Percentiles rank a stretch among this genome's conserved stretches.
phyloP scores from a whole-genome alignment of 164 flowering plant genomes.

The Litsea cubeba region DNA sequence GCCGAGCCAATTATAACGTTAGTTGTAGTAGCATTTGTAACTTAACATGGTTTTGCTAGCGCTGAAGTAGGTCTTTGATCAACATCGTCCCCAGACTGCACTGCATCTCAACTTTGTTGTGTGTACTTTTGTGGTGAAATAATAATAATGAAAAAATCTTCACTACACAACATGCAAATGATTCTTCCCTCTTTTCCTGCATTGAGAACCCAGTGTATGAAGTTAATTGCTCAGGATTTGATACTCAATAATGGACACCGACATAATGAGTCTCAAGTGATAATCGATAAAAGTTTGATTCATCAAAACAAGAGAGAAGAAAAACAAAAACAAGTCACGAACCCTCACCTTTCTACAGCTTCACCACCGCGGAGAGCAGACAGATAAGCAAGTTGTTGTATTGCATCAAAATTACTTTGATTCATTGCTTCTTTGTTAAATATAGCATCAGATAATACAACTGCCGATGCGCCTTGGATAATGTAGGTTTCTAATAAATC shows the following conservation, averaged over 20 bases:
- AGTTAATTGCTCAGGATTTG: not conserved
- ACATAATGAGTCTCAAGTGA: not conserved
- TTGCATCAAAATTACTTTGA: constrained; percentile 34
- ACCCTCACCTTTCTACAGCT: constrained; percentile 38
- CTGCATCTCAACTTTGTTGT: not conserved
- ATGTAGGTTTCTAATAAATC: constrained; percentile 50
- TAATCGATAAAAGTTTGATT: not conserved
- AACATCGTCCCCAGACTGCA: not conserved
- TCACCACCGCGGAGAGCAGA: constrained; percentile 35
- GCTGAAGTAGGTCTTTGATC: not conserved
- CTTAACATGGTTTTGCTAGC: not conserved
- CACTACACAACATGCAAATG: not conserved
- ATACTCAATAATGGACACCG: not conserved
- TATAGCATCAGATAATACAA: constrained; percentile 80
- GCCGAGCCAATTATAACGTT: not conserved
- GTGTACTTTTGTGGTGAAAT: not conserved
- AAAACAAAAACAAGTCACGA: not conserved
- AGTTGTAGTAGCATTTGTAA: not conserved
- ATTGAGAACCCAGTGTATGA: not conserved
- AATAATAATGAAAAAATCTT: not conserved
- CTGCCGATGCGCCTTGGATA: constrained; percentile 57
- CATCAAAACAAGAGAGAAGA: not conserved
- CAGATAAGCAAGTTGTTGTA: constrained; percentile 40
- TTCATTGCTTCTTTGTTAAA: constrained; percentile 54
- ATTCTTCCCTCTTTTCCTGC: constrained; percentile 4